Evolutionary conservation across 2,329 filamentous ascomycete genomes (phyloP).

Genomic region (Trichoderma pleuroti): DNA sequence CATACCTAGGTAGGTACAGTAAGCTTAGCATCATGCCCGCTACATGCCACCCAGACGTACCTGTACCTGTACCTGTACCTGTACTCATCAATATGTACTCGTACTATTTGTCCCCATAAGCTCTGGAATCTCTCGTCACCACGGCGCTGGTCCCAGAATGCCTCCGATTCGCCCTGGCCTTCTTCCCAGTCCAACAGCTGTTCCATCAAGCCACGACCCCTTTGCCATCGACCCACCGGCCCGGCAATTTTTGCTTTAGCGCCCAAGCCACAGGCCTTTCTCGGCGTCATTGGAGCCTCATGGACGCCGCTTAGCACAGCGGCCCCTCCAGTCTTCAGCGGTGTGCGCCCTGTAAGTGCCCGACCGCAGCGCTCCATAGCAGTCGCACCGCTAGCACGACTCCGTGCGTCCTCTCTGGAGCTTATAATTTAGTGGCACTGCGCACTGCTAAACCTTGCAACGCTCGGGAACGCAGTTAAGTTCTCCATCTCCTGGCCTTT

Average conservation of each 20-base stretch:
- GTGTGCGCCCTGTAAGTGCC: conserved; percentile 18
- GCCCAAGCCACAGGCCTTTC: conserved; percentile 11
- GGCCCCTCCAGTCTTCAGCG: conserved; percentile 17
- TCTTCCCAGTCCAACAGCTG: neutral
- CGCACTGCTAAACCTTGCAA: neutral
- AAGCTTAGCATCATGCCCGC: neutral
- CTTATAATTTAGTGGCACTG: neutral
- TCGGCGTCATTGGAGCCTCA: conserved; percentile 17
- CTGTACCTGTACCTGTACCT: too few species aligned
- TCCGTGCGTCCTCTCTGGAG: neutral
- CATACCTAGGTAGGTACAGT: neutral
- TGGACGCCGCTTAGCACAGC: neutral
- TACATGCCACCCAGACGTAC: neutral
- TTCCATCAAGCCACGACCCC: conserved; percentile 16
- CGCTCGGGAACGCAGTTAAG: neutral
- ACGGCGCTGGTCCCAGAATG: neutral
- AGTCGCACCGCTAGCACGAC: neutral
- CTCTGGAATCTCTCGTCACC: neutral
- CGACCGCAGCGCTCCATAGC: neutral
- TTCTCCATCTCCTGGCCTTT: conserved; percentile 11
- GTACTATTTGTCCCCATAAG: neutral
- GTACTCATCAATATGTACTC: too few species aligned
- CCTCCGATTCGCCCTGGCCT: neutral
- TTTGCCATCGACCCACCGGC: conserved; percentile 14
- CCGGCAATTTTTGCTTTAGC: neutral